Percentiles rank a stretch among this genome's conserved stretches.
These are phyloP conservation scores for Chlorella sp. DNA, from an alignment of 139 green algal genomes.

Conservation along the genomic window DNA sequence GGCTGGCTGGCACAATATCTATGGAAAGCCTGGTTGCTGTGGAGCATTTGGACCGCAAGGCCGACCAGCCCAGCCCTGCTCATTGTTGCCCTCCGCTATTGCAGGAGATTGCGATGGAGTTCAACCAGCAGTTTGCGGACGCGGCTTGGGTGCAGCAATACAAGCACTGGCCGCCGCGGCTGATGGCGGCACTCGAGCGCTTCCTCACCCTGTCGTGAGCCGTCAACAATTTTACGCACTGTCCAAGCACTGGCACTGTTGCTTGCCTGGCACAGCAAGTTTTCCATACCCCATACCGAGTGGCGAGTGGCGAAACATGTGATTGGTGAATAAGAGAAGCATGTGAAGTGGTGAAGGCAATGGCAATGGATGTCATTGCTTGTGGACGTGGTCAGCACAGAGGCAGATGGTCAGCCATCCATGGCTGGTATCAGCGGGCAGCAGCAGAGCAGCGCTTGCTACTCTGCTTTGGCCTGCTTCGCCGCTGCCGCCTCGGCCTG, in stretches of 20 bases:
- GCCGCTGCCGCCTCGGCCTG: conserved; percentile 16
- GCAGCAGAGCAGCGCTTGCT: too few relatives aligned
- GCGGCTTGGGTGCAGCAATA: conserved; percentile 57
- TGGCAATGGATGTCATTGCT: too few relatives aligned
- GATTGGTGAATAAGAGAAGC: too few relatives aligned
- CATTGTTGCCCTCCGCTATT: neutral
- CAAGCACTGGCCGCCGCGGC: conserved; percentile 68
- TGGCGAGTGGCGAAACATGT: too few relatives aligned
- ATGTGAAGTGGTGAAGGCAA: neutral
- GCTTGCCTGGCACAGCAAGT: too few relatives aligned
- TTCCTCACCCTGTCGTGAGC: conserved; percentile 66
- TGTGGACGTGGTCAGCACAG: too few relatives aligned
- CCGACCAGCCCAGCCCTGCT: neutral
- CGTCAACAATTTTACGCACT: too few relatives aligned
- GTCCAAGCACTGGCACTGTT: too few relatives aligned
- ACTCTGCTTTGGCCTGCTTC: neutral
- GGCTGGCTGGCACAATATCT: neutral
- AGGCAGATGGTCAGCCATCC: too few relatives aligned
- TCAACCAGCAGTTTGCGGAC: conserved; percentile 65
- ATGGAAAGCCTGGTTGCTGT: neutral
- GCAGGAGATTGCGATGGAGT: conserved; percentile 59
- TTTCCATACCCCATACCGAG: too few relatives aligned
- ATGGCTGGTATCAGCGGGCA: too few relatives aligned
- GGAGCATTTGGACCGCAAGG: neutral
- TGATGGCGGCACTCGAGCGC: conserved; percentile 59